phyloP scores from a whole-genome alignment of 192 early-diverging fungal genomes.

The Podila verticillata region DNA sequence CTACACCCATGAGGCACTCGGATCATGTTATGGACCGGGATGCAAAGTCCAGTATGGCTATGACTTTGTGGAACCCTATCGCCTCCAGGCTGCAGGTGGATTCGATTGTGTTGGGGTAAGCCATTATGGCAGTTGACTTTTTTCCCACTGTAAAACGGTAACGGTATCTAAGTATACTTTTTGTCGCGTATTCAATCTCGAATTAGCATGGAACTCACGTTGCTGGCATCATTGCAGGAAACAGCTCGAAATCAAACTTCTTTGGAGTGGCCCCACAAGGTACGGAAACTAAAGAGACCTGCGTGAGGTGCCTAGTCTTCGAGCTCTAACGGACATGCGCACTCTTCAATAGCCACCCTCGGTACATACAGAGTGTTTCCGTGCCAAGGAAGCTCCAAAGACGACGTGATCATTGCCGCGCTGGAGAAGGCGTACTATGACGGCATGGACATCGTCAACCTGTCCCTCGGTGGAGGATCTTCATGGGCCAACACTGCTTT shows the following conservation, averaged over 20 bases:
- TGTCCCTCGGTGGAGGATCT: conserved; percentile 80
- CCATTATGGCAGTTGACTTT: neutral
- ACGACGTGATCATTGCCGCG: conserved; percentile 81
- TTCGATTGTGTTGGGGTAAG: conserved; percentile 43
- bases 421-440: conserved; percentile 75
- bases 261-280: conserved; percentile 86
- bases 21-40: conserved; percentile 69
- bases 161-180: too few relatives aligned
- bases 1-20: conserved; percentile 69
- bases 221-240: conserved; percentile 76
- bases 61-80: conserved; percentile 62
- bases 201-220: conserved; percentile 68
- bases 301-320: too few relatives aligned
- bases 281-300: conserved; percentile 14
- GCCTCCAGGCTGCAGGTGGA: conserved; percentile 5
- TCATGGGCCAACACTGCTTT: conserved; percentile 68
- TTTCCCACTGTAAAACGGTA: neutral
- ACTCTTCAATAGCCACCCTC: conserved; percentile 55
- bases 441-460: conserved; percentile 82
- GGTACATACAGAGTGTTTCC: conserved; percentile 86
- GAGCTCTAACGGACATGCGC: too few relatives aligned
- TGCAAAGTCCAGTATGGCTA: conserved; percentile 68
- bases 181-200: neutral
- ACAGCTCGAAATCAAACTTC: conserved; percentile 59
- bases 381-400: conserved; percentile 71